Conservation (phyloP, 75 land plant species). For the Pseudotsuga menziesii region DNA sequence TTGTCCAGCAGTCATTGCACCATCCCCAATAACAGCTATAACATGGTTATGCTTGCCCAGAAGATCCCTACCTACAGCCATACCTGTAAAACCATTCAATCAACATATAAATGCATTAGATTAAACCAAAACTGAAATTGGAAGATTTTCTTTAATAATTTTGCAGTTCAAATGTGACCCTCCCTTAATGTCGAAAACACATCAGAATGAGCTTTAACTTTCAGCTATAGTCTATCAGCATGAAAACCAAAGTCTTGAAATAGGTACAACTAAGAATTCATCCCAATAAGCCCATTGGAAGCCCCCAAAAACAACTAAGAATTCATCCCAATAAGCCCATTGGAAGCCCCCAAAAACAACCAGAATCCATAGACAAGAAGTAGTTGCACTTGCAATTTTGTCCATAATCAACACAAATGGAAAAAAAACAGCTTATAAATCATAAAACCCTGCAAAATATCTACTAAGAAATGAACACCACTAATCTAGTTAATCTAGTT, state of each 20-base stretch:
- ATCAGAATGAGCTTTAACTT: not conserved
- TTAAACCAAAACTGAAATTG: not conserved
- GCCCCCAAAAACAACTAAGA: not conserved
- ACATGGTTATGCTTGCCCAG: constrained; percentile 81
- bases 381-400: not conserved
- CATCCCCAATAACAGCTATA: constrained; percentile 90
- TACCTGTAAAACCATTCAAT: constrained; percentile 48
- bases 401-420: not conserved
- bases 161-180: not conserved
- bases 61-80: constrained; percentile 96
- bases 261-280: not conserved
- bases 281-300: not conserved
- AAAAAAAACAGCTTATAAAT: not conserved
- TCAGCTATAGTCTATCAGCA: too few species aligned
- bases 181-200: too few species aligned
- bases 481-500: too few species aligned
- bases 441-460: too few species aligned
- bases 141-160: not conserved
- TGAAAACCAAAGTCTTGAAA: not conserved
- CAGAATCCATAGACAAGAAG: too few species aligned
- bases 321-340: not conserved
- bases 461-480: too few species aligned
- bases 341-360: too few species aligned
- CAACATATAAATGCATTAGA: constrained; percentile 7
- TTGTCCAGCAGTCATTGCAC: constrained; percentile 99